Evolutionary conservation across 306 rosid genomes (phyloP), one percentile per base, ranked within the genome.

Genomic region (Vicia faba): DNA sequence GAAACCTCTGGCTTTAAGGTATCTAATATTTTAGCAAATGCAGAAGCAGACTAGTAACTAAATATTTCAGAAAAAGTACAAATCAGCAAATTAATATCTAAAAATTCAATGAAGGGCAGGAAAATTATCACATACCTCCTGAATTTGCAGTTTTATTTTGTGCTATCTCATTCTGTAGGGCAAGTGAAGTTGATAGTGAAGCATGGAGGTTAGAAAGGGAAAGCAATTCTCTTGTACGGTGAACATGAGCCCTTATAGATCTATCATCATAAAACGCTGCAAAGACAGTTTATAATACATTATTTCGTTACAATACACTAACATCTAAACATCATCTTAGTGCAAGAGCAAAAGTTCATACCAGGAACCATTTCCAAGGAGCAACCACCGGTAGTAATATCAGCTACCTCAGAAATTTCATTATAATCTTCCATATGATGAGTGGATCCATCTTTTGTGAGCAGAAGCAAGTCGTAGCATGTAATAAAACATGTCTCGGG

Each of bases 341-440:
- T 43, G 23, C 16, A 40, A 64, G 18, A 70, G 70, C 29, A 39
- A 38, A 54, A 41, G 76, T 49, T 73, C 49, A 61, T 89, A 95
- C 99, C 97, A 54, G 96, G 97, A 65, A 90, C 96, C 95, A 95
- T 95, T 86, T 95, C 99, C 85, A 95, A 86, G 62, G 95, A 83
- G 81, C 97, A 95, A 44, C 96, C 97, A 31, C 99, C 99, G 75
- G 79, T 41, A 14, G 99, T 95, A 72, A 95, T 91, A 75, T 95
- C 99, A 88, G 96, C 95, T 74, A 95, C 97, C 79, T 90, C 99
- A 8, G 96, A 90, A 75, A 95, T 88, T 81, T 95, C 96, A 78
- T 95, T 88, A 86, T 80, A 90, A 71, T 95, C 97, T 83, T 95
- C 99, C 57, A 95, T 82, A 33, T 83, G 96, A 76, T 86, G 89